phyloP scores from a whole-genome alignment of 768 basidiomycete genomes.

The Naganishia onofrii region DNA sequence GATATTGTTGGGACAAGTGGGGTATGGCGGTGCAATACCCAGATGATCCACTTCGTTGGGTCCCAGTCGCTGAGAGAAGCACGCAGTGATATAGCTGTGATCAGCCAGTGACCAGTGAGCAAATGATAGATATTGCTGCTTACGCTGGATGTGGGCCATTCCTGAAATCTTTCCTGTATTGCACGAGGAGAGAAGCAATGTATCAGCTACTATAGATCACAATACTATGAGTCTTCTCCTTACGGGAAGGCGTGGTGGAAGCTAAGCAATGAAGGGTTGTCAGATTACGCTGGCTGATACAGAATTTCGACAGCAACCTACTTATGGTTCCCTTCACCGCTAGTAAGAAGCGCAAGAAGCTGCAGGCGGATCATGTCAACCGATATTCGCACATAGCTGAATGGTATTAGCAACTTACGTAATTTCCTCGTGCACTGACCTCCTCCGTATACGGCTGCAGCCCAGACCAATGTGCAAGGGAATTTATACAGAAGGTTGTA shows the following conservation, averaged over 20 bases:
- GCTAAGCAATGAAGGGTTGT: constrained; percentile 23
- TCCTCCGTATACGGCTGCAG: constrained; percentile 77
- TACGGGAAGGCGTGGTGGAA: constrained; percentile 68
- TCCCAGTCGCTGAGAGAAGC: constrained; percentile 63
- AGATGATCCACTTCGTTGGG: constrained; percentile 75
- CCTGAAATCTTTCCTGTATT: constrained; percentile 60
- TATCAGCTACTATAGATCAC: not conserved
- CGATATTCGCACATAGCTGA: not conserved
- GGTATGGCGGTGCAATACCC: constrained; percentile 55
- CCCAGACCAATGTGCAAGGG: constrained; percentile 74
- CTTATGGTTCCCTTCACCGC: constrained; percentile 77
- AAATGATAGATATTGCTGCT: not conserved
- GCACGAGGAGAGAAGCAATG: constrained; percentile 6
- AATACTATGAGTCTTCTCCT: not conserved
- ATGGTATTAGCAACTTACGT: constrained; percentile 56
- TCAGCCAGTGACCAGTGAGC: constrained; percentile 52
- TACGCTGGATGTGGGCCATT: constrained; percentile 56
- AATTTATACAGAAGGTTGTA: constrained; percentile 51
- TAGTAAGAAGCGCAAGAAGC: constrained; percentile 67
- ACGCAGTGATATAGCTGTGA: not conserved
- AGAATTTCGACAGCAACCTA: constrained; percentile 31
- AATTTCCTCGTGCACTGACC: constrained; percentile 70
- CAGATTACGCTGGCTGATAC: not conserved
- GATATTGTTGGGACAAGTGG: constrained; percentile 46
- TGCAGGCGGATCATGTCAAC: constrained; percentile 41